These are phyloP conservation scores for Dissoconium aciculare DNA, from an alignment of 2,329 filamentous ascomycete species.

Conservation along the genomic window DNA sequence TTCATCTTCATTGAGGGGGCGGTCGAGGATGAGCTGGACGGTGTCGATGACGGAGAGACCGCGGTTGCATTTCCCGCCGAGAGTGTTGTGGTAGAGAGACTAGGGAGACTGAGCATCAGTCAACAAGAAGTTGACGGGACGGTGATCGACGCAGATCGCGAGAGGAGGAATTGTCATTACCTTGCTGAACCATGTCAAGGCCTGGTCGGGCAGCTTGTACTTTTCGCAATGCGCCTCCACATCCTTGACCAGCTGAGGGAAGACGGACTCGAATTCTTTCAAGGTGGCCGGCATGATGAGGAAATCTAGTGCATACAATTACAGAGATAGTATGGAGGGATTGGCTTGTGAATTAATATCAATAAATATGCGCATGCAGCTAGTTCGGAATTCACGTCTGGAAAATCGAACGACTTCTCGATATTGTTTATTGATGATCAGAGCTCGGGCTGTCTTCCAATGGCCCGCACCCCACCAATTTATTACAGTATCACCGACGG, in stretches of 20 bases:
- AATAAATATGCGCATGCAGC: too few species aligned
- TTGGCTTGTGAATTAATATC: too few species aligned
- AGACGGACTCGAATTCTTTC: slow-evolving; percentile 78
- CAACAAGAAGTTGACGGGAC: background rate
- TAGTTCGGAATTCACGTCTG: too few species aligned
- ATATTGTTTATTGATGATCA: too few species aligned
- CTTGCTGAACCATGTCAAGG: slow-evolving; percentile 74
- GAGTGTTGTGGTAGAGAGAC: slow-evolving; percentile 71
- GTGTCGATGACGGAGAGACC: slow-evolving; percentile 97
- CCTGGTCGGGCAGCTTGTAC: slow-evolving; percentile 70
- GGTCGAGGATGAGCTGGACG: slow-evolving; percentile 59
- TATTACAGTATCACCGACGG: too few species aligned
- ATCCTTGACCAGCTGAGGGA: slow-evolving; percentile 70
- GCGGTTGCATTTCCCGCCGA: slow-evolving; percentile 96
- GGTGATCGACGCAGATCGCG: too few species aligned
- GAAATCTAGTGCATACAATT: too few species aligned
- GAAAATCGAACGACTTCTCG: too few species aligned
- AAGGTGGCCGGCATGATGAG: slow-evolving; percentile 54
- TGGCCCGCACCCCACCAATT: too few species aligned
- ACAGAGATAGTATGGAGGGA: too few species aligned
- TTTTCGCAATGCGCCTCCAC: slow-evolving; percentile 61
- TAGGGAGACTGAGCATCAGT: slow-evolving; percentile 29
- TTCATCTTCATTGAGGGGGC: slow-evolving; percentile 60
- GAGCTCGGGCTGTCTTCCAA: too few species aligned
- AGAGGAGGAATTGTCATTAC: slow-evolving; percentile 33